Conservation (phyloP, 2,329 filamentous ascomycete genomes). For the Xylariaceae sp. region DNA sequence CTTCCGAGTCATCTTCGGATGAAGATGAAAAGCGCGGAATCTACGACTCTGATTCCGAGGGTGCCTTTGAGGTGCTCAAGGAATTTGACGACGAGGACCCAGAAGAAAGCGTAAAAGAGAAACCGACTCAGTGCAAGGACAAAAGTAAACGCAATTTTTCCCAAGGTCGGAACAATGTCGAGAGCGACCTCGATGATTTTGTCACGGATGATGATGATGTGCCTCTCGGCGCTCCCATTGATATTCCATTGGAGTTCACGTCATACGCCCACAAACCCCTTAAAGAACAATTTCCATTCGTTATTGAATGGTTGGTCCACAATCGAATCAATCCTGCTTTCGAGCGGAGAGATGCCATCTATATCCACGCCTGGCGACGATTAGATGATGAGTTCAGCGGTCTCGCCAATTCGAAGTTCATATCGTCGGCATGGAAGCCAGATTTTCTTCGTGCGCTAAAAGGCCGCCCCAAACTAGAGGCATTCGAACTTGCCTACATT, state of each 20-base stretch:
- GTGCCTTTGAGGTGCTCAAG: constrained; percentile 30
- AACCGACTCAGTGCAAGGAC: constrained; percentile 17
- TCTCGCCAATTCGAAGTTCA: constrained; percentile 65
- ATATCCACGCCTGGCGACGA: constrained; percentile 64
- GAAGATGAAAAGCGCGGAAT: constrained; percentile 45
- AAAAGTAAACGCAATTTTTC: constrained; percentile 18
- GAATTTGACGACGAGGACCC: constrained; percentile 36
- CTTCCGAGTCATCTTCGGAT: constrained; percentile 37
- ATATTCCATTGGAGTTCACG: constrained; percentile 67
- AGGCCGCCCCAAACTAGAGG: constrained; percentile 59
- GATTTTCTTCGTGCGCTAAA: constrained; percentile 64
- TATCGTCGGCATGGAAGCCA: constrained; percentile 64
- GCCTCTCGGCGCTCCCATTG: constrained; percentile 53
- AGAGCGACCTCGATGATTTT: constrained; percentile 52
- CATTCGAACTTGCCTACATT: constrained; percentile 39
- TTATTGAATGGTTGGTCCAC: constrained; percentile 77
- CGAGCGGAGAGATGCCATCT: constrained; percentile 56
- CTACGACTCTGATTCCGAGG: constrained; percentile 35
- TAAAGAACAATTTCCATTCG: constrained; percentile 68
- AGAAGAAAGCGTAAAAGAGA: constrained; percentile 18
- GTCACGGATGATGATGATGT: constrained; percentile 60
- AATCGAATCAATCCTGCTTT: constrained; percentile 73
- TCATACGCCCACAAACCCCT: constrained; percentile 61
- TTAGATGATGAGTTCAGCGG: constrained; percentile 67
- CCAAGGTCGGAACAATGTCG: constrained; percentile 26